Conservation (phyloP, 192 early-diverging fungal genomes). For the Tieghemiomyces parasiticus region DNA sequence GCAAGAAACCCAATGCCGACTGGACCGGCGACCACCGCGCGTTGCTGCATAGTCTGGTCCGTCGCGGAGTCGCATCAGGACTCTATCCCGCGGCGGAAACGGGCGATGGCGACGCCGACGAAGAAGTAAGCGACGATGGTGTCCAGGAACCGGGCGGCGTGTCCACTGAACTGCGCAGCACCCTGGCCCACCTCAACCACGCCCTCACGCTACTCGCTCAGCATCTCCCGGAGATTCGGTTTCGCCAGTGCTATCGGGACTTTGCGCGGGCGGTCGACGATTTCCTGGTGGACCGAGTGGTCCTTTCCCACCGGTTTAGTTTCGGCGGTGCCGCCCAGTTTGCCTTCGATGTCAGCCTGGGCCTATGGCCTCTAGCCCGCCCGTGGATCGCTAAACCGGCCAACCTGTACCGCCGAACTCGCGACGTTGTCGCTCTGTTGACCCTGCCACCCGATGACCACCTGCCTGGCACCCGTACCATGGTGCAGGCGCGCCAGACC, state of each 20-base stretch:
- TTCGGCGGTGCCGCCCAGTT: slow-evolving; percentile 1
- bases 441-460: neutral
- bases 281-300: slow-evolving; percentile 2
- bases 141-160: neutral
- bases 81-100: neutral
- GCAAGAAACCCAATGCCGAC: neutral
- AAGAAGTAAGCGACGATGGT: neutral
- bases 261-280: slow-evolving; percentile 7
- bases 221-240: neutral
- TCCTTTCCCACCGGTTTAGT: slow-evolving; percentile 1
- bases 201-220: slow-evolving; percentile 1
- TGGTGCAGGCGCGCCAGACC: neutral
- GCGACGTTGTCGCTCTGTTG: neutral
- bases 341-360: slow-evolving; percentile 1
- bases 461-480: neutral
- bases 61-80: neutral
- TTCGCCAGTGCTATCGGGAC: slow-evolving; percentile 1
- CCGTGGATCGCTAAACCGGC: slow-evolving; percentile 6
- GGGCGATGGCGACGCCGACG: neutral
- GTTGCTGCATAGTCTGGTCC: neutral
- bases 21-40: neutral
- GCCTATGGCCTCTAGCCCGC: slow-evolving; percentile 1
- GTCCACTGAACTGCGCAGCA: neutral
- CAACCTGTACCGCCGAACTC: slow-evolving; percentile 9
- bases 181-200: slow-evolving; percentile 2